Evolutionary conservation across 352 stramenopile species (phyloP).

Genomic region (Thalassiosira pacifica): DNA sequence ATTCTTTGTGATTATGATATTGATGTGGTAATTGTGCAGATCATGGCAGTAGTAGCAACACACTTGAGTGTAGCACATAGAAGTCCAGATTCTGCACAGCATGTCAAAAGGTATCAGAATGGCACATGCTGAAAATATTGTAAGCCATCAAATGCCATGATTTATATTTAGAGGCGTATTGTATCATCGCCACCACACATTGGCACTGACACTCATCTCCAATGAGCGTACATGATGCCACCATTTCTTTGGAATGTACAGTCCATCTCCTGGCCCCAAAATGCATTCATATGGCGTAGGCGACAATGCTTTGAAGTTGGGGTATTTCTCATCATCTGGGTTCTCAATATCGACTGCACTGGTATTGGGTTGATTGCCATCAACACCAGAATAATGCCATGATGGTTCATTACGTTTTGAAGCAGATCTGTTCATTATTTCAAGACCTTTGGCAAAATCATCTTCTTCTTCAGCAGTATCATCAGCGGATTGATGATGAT

Average conservation of each 20-base stretch:
- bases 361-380: constrained; percentile 80
- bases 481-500: neutral
- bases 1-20: too few species aligned
- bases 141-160: neutral
- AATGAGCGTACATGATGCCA: constrained; percentile 80
- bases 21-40: too few species aligned
- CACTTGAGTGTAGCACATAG: too few species aligned
- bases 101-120: too few species aligned
- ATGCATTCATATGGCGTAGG: constrained; percentile 60
- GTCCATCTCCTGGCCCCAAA: constrained; percentile 72
- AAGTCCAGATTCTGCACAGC: too few species aligned
- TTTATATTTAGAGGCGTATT: too few species aligned
- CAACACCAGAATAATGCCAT: constrained; percentile 69
- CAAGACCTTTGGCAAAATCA: neutral
- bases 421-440: constrained; percentile 1
- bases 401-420: constrained; percentile 1
- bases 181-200: constrained; percentile 81
- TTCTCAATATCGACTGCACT: constrained; percentile 71
- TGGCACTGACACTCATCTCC: constrained; percentile 72
- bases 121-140: neutral
- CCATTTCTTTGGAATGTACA: constrained; percentile 84
- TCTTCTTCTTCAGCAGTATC: constrained; percentile 5
- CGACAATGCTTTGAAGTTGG: constrained; percentile 54
- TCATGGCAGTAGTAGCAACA: too few species aligned
- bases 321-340: constrained; percentile 63